These are phyloP conservation scores for Eremothecium sinecaudum DNA, from an alignment of 1,139 yeast species.

Conservation along the genomic window DNA sequence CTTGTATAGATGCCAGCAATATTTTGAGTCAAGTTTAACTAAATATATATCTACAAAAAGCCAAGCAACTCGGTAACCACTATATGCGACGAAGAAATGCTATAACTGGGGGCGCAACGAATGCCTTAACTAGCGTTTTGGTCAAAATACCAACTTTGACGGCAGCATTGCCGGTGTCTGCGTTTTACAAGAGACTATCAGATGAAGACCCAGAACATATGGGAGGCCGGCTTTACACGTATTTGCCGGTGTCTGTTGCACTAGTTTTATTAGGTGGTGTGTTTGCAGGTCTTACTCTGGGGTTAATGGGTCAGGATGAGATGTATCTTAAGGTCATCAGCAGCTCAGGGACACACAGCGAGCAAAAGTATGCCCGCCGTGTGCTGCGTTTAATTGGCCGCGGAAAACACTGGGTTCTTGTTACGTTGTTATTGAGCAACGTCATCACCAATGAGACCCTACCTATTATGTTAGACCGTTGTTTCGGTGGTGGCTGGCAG, in stretches of 20 bases:
- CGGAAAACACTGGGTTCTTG: constrained; percentile 98
- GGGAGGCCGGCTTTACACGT: constrained; percentile 17
- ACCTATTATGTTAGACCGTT: constrained; percentile 86
- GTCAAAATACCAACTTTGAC: constrained; percentile 1
- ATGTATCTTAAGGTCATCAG: constrained; percentile 67
- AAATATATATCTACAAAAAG: too few species aligned
- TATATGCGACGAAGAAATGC: constrained; percentile 4
- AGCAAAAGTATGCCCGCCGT: constrained; percentile 60
- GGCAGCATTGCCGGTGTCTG: constrained; percentile 3
- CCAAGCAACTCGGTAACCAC: background rate
- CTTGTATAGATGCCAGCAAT: too few species aligned
- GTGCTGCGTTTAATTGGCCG: constrained; percentile 64
- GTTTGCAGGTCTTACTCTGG: constrained; percentile 91
- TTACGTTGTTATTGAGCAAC: constrained; percentile 72
- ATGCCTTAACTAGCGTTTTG: background rate
- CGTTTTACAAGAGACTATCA: background rate
- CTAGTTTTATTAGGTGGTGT: constrained; percentile 88
- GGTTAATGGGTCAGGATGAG: constrained; percentile 97
- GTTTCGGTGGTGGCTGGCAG: constrained; percentile 96
- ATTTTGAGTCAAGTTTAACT: too few species aligned
- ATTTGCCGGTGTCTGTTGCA: constrained; percentile 44
- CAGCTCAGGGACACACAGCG: constrained; percentile 42
- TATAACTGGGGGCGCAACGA: background rate
- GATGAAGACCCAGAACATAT: constrained; percentile 2
- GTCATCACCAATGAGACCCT: constrained; percentile 93